Conservation (phyloP, 1,139 yeast species). For the Arxiozyma slooffiae region DNA sequence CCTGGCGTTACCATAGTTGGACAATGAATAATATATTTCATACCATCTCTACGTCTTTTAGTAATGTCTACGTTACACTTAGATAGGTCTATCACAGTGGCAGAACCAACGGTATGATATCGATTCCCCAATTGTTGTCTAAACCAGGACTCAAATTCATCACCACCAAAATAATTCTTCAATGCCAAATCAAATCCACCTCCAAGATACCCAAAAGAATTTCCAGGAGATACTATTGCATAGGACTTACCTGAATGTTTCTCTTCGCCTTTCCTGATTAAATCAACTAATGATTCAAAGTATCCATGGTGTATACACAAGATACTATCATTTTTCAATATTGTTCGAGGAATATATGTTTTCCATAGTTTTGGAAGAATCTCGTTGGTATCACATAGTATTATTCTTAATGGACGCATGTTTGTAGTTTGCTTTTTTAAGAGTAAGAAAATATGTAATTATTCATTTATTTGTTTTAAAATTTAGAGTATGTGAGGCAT, state of each 20-base stretch:
- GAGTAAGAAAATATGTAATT: no score
- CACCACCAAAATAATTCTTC: constrained; percentile 31
- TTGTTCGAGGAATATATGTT: constrained; percentile 8
- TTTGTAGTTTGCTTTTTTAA: no score
- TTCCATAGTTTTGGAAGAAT: constrained; percentile 13
- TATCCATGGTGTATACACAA: constrained; percentile 13
- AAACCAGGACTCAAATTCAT: constrained; percentile 20
- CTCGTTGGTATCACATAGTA: constrained; percentile 20
- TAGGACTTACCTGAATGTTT: constrained; percentile 4
- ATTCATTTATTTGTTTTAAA: background rate
- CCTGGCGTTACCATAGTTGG: constrained; percentile 44
- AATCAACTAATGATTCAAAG: constrained; percentile 10
- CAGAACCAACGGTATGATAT: constrained; percentile 24
- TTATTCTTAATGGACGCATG: constrained; percentile 9
- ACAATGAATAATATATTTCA: constrained; percentile 35
- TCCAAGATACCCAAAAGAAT: constrained; percentile 41
- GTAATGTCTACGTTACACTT: constrained; percentile 7
- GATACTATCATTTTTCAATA: constrained; percentile 4
- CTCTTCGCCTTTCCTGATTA: constrained; percentile 2
- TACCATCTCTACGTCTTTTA: constrained; percentile 11
- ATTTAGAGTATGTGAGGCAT: background rate
- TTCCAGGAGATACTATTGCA: constrained; percentile 44
- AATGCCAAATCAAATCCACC: constrained; percentile 45
- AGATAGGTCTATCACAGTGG: constrained; percentile 19
- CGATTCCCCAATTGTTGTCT: constrained; percentile 21